Conservation (phyloP, 2,329 filamentous ascomycete species). For the Mycosphaerella arachidis region DNA sequence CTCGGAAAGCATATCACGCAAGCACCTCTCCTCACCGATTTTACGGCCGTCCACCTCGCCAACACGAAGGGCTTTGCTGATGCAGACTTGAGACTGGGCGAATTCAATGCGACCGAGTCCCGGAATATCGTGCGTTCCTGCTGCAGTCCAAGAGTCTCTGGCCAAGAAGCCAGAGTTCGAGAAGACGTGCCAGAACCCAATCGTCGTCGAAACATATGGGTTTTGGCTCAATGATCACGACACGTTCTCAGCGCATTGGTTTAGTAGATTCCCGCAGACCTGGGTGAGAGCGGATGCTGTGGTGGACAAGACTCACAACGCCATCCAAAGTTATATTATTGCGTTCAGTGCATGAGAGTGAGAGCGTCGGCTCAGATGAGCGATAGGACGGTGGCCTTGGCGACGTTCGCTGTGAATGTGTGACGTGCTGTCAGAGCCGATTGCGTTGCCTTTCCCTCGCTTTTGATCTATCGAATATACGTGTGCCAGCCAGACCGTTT, state of each 20-base stretch:
- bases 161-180: constrained; percentile 18
- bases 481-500: too few relatives aligned
- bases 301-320: constrained; percentile 11
- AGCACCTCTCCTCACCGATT: constrained; percentile 14
- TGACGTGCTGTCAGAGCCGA: too few relatives aligned
- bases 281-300: constrained; percentile 9
- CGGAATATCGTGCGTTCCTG: constrained; percentile 21
- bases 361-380: not conserved
- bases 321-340: constrained; percentile 14
- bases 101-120: constrained; percentile 17
- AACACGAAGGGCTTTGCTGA: constrained; percentile 24
- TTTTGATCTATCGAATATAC: too few relatives aligned
- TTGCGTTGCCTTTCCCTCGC: too few relatives aligned
- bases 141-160: constrained; percentile 17
- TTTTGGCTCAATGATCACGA: constrained; percentile 18
- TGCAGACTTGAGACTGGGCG: constrained; percentile 16
- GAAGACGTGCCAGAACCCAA: constrained; percentile 6
- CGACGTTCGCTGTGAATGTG: too few relatives aligned
- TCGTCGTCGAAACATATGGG: constrained; percentile 20
- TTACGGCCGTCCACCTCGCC: constrained; percentile 21
- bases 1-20: constrained; percentile 14
- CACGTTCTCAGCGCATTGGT: constrained; percentile 11
- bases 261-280: constrained; percentile 9
- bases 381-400: too few relatives aligned
- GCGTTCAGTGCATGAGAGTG: constrained; percentile 4